phyloP scores from a whole-genome alignment of 176 grass and related monocot genomes.

The Elymus sibiricus region DNA sequence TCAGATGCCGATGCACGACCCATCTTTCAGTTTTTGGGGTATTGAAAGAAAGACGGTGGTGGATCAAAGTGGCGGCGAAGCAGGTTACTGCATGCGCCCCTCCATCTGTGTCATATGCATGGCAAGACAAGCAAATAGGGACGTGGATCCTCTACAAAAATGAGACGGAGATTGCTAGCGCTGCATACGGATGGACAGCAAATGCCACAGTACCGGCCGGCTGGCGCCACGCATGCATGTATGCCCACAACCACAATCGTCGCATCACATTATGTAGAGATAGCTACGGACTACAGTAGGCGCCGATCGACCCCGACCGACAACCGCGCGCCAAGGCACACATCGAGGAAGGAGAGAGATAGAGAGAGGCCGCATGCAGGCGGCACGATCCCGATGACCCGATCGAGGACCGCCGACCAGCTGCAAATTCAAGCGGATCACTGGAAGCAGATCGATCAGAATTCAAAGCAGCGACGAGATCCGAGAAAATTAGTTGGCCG shows the following conservation, averaged over 20 bases:
- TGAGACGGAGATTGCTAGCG: neutral
- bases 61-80: neutral
- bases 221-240: no score
- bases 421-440: neutral
- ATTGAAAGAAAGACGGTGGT: neutral
- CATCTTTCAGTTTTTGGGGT: no score
- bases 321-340: neutral
- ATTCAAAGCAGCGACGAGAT: slow-evolving; percentile 2
- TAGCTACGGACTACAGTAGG: neutral
- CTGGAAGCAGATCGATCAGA: neutral
- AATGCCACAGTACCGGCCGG: neutral
- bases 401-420: neutral
- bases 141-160: no score
- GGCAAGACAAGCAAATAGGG: no score
- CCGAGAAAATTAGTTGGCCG: neutral
- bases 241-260: neutral
- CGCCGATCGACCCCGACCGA: neutral
- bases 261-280: neutral
- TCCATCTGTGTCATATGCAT: no score
- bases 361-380: neutral
- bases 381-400: neutral
- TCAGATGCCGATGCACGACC: no score
- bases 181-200: neutral
- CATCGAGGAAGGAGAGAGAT: neutral
- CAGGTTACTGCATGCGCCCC: neutral